Evolutionary conservation across 1,139 yeast species (phyloP).

Genomic region (Geotrichum australiense): DNA sequence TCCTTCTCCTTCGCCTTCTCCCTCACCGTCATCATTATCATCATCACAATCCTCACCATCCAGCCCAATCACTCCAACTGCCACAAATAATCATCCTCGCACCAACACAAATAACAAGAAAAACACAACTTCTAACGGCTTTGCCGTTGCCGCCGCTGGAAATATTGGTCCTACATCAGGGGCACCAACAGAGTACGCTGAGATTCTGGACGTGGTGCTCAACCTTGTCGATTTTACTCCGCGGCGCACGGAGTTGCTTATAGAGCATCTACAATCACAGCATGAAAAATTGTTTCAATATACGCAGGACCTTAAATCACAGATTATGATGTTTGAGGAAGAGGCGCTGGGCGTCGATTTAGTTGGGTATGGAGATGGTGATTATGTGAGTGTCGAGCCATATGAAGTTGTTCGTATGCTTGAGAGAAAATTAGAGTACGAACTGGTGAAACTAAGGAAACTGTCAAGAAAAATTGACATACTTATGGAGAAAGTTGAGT

Average conservation of each 20-base stretch:
- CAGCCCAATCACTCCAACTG: not conserved
- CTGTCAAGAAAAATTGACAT: not conserved
- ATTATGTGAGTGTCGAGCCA: too few species aligned
- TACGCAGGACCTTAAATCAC: slow-evolving; percentile 8
- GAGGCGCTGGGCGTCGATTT: too few species aligned
- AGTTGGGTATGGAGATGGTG: too few species aligned
- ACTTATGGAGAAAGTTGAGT: too few species aligned
- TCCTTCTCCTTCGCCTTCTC: not conserved
- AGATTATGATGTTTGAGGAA: slow-evolving; percentile 15
- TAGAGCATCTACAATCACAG: slow-evolving; percentile 4
- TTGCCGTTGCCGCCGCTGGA: too few species aligned
- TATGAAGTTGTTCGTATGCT: too few species aligned
- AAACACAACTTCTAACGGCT: slow-evolving; percentile 5
- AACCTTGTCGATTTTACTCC: slow-evolving; percentile 11
- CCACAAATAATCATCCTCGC: not conserved
- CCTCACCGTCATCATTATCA: not conserved
- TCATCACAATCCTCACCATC: not conserved
- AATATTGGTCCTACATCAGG: too few species aligned
- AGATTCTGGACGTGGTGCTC: slow-evolving; percentile 14
- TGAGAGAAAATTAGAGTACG: slow-evolving; percentile 8
- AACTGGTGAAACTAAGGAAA: not conserved
- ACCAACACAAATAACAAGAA: slow-evolving; percentile 3
- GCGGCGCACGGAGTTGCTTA: not conserved
- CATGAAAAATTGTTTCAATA: slow-evolving; percentile 11
- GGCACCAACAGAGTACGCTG: slow-evolving; percentile 11